phyloP scores from a whole-genome alignment of 805 yeast species.

The Suhomyces vadensis region DNA sequence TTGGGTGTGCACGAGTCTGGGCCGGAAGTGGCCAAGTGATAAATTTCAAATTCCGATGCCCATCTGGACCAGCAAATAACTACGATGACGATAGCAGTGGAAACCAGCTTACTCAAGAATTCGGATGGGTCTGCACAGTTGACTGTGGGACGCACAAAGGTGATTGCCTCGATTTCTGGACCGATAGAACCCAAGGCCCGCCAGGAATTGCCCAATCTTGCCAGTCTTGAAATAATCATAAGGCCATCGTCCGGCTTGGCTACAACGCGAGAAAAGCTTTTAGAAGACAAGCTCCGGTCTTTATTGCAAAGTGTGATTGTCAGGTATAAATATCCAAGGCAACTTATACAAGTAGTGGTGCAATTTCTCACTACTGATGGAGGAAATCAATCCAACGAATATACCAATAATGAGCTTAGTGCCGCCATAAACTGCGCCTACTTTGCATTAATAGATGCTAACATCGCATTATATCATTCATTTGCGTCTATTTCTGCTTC shows the following conservation, averaged over 20 bases:
- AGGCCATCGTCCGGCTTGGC: conserved; percentile 79
- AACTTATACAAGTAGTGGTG: conserved; percentile 47
- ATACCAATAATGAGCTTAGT: conserved; percentile 54
- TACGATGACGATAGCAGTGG: conserved; percentile 10
- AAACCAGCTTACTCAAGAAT: conserved; percentile 43
- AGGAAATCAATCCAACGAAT: conserved; percentile 15
- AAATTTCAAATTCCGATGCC: conserved; percentile 1
- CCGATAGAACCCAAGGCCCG: conserved; percentile 83
- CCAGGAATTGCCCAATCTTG: conserved; percentile 79
- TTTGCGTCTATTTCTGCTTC: conserved; percentile 59
- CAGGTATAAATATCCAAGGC: conserved; percentile 72
- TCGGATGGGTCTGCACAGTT: conserved; percentile 83
- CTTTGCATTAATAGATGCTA: conserved; percentile 79
- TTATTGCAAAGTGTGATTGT: conserved; percentile 62
- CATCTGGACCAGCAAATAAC: not conserved
- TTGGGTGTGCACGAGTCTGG: no score
- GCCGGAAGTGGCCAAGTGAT: no score
- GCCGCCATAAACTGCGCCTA: conserved; percentile 72
- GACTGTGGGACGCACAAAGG: conserved; percentile 50
- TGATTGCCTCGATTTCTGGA: conserved; percentile 80
- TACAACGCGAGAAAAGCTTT: conserved; percentile 68
- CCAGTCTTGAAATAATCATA: conserved; percentile 75
- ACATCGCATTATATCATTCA: conserved; percentile 65
- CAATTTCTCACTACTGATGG: conserved; percentile 39
- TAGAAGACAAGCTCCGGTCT: conserved; percentile 70